Conservation (phyloP, 1,139 yeast genomes). For the Arxiozyma heterogenica region DNA sequence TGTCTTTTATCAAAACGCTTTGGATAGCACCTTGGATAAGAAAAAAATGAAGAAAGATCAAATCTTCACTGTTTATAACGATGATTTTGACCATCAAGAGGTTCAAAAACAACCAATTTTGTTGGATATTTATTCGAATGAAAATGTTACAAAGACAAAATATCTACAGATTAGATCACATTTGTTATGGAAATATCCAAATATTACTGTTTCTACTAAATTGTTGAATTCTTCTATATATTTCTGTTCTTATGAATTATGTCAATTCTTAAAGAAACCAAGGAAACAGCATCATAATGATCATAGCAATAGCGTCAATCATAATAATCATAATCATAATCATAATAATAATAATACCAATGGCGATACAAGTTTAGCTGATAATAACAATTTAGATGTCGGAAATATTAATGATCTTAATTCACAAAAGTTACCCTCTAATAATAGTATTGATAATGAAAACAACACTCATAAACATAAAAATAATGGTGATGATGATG, state of each 20-base stretch:
- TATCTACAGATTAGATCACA: conserved; percentile 72
- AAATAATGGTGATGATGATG: neutral
- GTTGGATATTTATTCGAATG: conserved; percentile 60
- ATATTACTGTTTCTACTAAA: conserved; percentile 63
- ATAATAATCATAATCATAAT: neutral
- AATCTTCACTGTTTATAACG: conserved; percentile 49
- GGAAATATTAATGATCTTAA: neutral
- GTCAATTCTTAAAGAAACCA: conserved; percentile 32
- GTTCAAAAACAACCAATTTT: conserved; percentile 41
- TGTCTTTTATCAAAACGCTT: conserved; percentile 58
- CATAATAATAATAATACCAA: neutral
- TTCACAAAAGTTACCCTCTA: neutral
- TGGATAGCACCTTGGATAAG: conserved; percentile 63
- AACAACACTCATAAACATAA: neutral
- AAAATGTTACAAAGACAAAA: conserved; percentile 58
- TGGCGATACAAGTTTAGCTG: conserved; percentile 11
- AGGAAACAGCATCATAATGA: neutral
- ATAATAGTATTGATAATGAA: neutral
- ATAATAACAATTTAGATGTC: neutral
- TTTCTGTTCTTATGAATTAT: conserved; percentile 55
- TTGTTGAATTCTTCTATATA: conserved; percentile 72
- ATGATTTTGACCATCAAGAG: conserved; percentile 31
- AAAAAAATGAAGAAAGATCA: conserved; percentile 45
- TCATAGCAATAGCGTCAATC: conserved; percentile 13
- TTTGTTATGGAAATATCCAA: conserved; percentile 82